Evolutionary conservation across 78 protist genomes (phyloP), one percentile per base, ranked within the genome.

Genomic region (Dictyostelium citrinum): DNA sequence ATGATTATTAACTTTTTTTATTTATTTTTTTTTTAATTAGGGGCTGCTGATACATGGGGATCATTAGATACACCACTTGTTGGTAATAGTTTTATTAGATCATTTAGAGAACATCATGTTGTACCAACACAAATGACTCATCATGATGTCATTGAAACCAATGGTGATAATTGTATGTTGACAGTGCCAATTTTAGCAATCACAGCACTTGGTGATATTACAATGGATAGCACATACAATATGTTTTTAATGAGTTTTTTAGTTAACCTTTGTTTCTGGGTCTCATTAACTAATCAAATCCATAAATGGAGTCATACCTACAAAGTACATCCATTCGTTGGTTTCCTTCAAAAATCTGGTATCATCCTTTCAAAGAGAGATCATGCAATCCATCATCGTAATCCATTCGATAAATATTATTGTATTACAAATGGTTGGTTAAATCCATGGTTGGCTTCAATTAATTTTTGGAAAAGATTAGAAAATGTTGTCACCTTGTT

Each of bases 31-130:
- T 67, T 11, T 67, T 67, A 39, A 5, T 67, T 29, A 77, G 93
- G 98, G 98, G 96, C 82, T 20, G 96, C 96, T 9, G 98, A 96
- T 94, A 96, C 98, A 33, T 96, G 98, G 98, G 98, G 98, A 7
- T 33, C 95, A 29, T 55, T 93, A 27, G 98, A 93, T 31, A 83
- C 93, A n/a, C 97, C 98, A 22, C 37, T 94, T 71, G 82, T 93
- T 43, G 97, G 97, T 46, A 81, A 82, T 74, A 84, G 96, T 55
- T 94, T 96, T 77, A 90, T 96, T 61, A 84, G 98, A 68, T 92
- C 98, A 33, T 96, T 96, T 83, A 39, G 98, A n/a, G 98, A 96
- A 82, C 98, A 96, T 83, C 98, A 96, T 79, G 96, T 96, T 11
- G 90, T 78, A 22, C 96, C 96, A 37, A 46, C 75, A 24, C 88